phyloP scores from a whole-genome alignment of 2,329 filamentous ascomycete species.

The Colletotrichum liriopes region DNA sequence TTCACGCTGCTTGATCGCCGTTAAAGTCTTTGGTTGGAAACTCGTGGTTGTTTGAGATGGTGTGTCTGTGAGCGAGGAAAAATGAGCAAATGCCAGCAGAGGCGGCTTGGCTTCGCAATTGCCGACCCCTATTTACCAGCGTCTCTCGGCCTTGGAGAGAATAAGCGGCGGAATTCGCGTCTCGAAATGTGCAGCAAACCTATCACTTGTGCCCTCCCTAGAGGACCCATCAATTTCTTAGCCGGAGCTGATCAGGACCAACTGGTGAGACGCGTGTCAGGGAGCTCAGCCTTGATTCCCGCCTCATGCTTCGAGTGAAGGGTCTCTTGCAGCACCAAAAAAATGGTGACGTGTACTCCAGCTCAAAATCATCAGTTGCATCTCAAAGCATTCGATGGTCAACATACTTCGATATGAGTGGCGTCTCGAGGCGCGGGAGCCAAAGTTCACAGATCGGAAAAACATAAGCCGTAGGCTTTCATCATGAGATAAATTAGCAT shows the following conservation, averaged over 20 bases:
- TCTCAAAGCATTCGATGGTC: too few relatives aligned
- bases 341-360: not conserved
- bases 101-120: not conserved
- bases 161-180: rapidly evolving
- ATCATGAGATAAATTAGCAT: not conserved
- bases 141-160: not conserved
- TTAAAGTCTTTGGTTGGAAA: not conserved
- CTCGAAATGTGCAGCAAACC: not conserved
- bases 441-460: too few relatives aligned
- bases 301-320: too few relatives aligned
- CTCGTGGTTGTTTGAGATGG: not conserved
- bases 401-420: too few relatives aligned
- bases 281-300: not conserved
- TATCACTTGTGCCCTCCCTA: too few relatives aligned
- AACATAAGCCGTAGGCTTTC: not conserved
- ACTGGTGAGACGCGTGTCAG: not conserved
- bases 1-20: not conserved
- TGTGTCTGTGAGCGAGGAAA: not conserved
- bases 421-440: not conserved
- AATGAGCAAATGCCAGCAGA: not conserved
- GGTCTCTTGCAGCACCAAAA: too few relatives aligned
- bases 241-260: not conserved
- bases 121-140: not conserved
- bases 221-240: not conserved
- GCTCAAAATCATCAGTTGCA: too few relatives aligned